These are phyloP conservation scores for Pseudozyma sp. DNA, from an alignment of 1,284 basidiomycete species.

Conservation along the genomic window DNA sequence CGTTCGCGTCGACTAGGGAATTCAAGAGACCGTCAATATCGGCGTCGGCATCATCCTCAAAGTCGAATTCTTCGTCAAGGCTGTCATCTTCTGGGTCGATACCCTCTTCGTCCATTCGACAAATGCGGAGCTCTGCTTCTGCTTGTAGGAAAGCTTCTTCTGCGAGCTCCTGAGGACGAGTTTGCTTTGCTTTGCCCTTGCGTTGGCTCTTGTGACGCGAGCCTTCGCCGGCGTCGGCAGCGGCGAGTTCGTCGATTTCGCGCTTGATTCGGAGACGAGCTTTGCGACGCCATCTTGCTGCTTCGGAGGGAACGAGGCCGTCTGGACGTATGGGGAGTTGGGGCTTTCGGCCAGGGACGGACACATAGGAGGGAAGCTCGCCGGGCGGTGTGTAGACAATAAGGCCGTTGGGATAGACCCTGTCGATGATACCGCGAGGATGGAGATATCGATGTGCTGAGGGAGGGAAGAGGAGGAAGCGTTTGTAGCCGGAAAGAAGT, in stretches of 20 bases:
- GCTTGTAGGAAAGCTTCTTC: conserved; percentile 47
- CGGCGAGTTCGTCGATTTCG: conserved; percentile 54
- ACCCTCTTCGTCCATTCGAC: conserved; percentile 47
- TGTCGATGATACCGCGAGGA: conserved; percentile 50
- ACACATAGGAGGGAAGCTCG: conserved; percentile 37
- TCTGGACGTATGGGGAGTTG: conserved; percentile 56
- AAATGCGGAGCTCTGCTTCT: conserved; percentile 44
- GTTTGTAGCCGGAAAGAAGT: conserved; percentile 64
- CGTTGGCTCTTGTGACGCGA: conserved; percentile 31
- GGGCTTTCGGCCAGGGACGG: conserved; percentile 24
- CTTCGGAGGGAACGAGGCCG: conserved; percentile 61
- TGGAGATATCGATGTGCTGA: conserved; percentile 56
- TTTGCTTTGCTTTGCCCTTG: conserved; percentile 62
- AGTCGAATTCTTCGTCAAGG: conserved; percentile 45
- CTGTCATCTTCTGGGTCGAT: conserved; percentile 44
- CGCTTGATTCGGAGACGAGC: conserved; percentile 46
- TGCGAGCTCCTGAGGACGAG: conserved; percentile 47
- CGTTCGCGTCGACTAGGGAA: conserved; percentile 12
- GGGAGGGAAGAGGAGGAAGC: conserved; percentile 67
- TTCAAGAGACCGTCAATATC: conserved; percentile 19
- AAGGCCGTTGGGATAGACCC: conserved; percentile 63
- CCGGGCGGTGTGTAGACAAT: conserved; percentile 58
- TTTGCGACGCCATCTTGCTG: conserved; percentile 60
- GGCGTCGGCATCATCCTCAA: conserved; percentile 31
- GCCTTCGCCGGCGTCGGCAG: conserved; percentile 50